Evolutionary conservation across 306 rosid genomes (phyloP).

Genomic region (barrel medic (Medicago truncatula)): DNA sequence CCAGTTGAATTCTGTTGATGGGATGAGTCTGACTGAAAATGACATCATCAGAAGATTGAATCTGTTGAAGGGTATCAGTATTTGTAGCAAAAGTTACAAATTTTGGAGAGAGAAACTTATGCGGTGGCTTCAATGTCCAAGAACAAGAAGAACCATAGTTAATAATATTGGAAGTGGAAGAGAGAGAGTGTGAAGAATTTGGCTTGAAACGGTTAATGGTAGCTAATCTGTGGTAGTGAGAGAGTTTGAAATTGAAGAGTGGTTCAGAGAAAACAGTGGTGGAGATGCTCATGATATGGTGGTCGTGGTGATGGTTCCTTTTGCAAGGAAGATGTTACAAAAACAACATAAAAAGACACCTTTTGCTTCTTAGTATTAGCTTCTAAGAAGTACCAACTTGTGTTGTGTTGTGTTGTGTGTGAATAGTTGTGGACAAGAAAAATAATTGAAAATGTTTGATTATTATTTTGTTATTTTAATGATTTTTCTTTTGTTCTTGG

Average conservation of each 20-base stretch:
- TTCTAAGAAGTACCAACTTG: not conserved
- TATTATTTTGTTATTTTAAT: not conserved
- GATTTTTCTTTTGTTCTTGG: not conserved
- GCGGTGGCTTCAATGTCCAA: constrained; percentile 48
- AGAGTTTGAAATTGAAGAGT: constrained; percentile 47
- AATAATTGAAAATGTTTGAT: not conserved
- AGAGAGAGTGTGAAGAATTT: constrained; percentile 42
- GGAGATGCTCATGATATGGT: constrained; percentile 72
- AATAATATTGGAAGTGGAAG: constrained; percentile 35
- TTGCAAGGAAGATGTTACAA: constrained; percentile 35
- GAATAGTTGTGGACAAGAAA: constrained; percentile 16
- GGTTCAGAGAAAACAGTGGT: constrained; percentile 60
- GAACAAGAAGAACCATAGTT: constrained; percentile 44
- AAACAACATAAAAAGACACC: not conserved
- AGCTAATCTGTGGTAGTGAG: constrained; percentile 31
- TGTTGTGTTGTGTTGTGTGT: too few species aligned
- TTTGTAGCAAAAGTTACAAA: constrained; percentile 52
- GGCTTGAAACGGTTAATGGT: constrained; percentile 38
- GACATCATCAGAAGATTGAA: constrained; percentile 53
- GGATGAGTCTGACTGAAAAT: constrained; percentile 59
- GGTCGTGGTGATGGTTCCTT: constrained; percentile 23
- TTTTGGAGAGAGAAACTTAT: constrained; percentile 41
- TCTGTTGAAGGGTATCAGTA: constrained; percentile 51
- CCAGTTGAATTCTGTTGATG: constrained; percentile 60
- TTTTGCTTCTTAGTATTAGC: not conserved